Percentiles rank a stretch among this genome's conserved stretches.
These are phyloP conservation scores for Naganishia cerealis DNA, from an alignment of 1,284 basidiomycete genomes.

Conservation along the genomic window DNA sequence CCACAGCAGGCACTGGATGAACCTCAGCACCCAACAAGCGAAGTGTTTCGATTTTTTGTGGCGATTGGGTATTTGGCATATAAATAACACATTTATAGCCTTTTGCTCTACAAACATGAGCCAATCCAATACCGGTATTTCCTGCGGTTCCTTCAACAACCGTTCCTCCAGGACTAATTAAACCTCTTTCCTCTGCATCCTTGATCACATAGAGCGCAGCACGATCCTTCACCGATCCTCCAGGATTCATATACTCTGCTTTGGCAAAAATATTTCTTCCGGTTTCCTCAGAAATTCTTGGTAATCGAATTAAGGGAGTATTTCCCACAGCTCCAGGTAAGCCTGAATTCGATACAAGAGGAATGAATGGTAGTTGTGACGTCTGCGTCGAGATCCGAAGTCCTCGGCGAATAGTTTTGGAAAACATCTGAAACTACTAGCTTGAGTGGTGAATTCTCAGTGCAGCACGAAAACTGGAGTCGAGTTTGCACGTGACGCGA, in stretches of 20 bases:
- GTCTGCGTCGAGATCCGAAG: too few relatives aligned
- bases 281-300: conserved; percentile 76
- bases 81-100: conserved; percentile 99
- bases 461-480: too few relatives aligned
- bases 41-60: conserved; percentile 96
- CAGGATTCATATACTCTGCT: conserved; percentile 97
- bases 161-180: conserved; percentile 83
- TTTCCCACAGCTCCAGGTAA: conserved; percentile 56
- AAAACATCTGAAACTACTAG: too few relatives aligned
- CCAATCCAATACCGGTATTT: conserved; percentile 97
- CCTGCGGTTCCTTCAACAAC: conserved; percentile 97
- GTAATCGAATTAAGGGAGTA: conserved; percentile 85
- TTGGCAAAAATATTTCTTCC: conserved; percentile 91
- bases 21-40: conserved; percentile 97
- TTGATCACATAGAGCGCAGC: conserved; percentile 86
- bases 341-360: too few relatives aligned
- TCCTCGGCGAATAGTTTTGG: too few relatives aligned
- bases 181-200: conserved; percentile 79
- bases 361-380: too few relatives aligned
- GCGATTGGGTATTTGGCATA: conserved; percentile 95
- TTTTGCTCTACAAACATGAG: conserved; percentile 83
- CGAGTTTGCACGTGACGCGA: too few relatives aligned
- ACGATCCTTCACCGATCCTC: conserved; percentile 96
- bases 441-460: too few relatives aligned
- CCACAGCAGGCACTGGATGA: conserved; percentile 86